Base-by-base conservation (phyloP, 345 rosid genomes). In the Brassica carinata region DNA sequence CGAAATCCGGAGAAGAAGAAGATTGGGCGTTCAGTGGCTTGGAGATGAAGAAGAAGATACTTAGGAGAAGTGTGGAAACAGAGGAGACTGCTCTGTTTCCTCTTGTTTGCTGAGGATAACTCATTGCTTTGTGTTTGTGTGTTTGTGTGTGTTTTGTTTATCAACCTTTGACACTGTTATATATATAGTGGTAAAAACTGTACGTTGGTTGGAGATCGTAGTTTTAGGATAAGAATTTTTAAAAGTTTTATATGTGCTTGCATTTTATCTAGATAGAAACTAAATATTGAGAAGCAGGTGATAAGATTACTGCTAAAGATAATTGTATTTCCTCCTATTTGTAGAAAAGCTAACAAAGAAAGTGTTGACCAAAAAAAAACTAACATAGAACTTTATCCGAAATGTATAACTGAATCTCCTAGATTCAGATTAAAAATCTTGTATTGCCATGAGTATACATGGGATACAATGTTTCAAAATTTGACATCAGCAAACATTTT, bases 1-100 rank as follows among this genome's bases (percentile, higher is more conserved):
- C 94, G 27, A 89, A 91, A 5, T 83, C 87, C 0, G 98, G 88
- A 0, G 76, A 72, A 15, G 90, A 23, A 23, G 26, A 36, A 14
- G 90, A 31, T 38, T 89, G 90, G 4, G 79, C 76, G 27, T 63
- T 29, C 4, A 34, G 70, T 83, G 40, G 55, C 19, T 40, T 17
- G 33, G 27, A 69, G 69, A 70, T 48, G 45, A 33, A 80, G 43
- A 76, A 31, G 14, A 72, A 8, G 27, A 82, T 29, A 10, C 58
- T 76, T 68, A 85, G 65, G 43, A 86, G 69, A 82, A 88, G 85
- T 81, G 89, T 78, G 81, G 23, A 73, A 75, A 68, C 71, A 62
- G 75, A 74, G 70, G 48, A 69, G 51, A 62, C 11, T 63, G 13
- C 67, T 63, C 61, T 80, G 71, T 80, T 80, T 74, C 59, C 34